A percentile compares a stretch with the other conserved stretches of the same genome.
Evolutionary conservation across 768 basidiomycete genomes (phyloP).

Genomic region (Phylloporus scabripes): DNA sequence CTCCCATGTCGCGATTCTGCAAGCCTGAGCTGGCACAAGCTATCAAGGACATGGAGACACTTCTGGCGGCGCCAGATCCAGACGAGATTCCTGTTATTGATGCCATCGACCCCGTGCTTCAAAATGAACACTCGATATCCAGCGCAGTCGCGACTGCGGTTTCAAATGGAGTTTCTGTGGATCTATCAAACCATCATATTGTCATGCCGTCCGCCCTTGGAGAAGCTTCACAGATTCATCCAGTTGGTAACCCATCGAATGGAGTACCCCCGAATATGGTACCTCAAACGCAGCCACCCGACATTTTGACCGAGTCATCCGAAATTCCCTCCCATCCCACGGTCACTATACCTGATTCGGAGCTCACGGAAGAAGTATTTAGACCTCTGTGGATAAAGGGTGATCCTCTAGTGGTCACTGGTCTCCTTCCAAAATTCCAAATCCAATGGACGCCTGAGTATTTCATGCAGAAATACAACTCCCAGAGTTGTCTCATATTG

Average conservation of each 20-base stretch:
- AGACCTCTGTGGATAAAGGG: constrained; percentile 67
- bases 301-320: constrained; percentile 10
- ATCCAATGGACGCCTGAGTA: constrained; percentile 79
- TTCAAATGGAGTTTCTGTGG: constrained; percentile 12
- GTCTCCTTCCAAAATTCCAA: constrained; percentile 54
- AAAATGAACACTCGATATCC: constrained; percentile 11
- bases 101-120: constrained; percentile 28
- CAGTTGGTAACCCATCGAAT: constrained; percentile 5
- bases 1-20: constrained; percentile 76
- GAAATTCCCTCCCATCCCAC: constrained; percentile 46
- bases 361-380: constrained; percentile 58
- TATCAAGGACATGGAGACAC: constrained; percentile 62
- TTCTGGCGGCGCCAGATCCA: constrained; percentile 35
- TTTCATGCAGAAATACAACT: constrained; percentile 65
- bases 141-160: background rate
- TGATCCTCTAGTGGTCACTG: constrained; percentile 73
- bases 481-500: constrained; percentile 62
- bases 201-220: constrained; percentile 2
- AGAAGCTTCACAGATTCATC: constrained; percentile 6
- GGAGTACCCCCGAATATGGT: constrained; percentile 3
- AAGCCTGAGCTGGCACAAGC: constrained; percentile 56
- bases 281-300: constrained; percentile 4
- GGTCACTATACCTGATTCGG: constrained; percentile 39
- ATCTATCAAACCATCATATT: constrained; percentile 2
- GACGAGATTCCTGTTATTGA: constrained; percentile 22